Base-by-base conservation (phyloP, 306 rosid species). In the Vicia sativa region DNA sequence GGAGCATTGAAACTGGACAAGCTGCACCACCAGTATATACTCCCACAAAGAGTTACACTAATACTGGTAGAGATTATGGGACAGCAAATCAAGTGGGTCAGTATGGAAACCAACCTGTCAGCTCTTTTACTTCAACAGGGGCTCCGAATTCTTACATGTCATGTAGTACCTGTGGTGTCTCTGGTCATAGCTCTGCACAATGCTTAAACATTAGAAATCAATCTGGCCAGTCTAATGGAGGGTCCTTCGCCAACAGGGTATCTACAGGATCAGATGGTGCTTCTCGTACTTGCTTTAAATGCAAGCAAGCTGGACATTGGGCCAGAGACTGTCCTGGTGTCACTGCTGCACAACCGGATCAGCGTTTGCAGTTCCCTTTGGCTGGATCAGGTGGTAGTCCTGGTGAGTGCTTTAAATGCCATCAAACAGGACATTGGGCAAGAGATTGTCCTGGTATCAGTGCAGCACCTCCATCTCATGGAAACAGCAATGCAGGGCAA, bases 281-380 rank as follows among this genome's bases (percentile, higher is more conserved):
- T 16, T 46, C 91, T 29, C 81, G 85, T 16, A 89, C 83, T 25
- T 93, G 98, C 79, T 90, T 70, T 66, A 93, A 93, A 77, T 93
- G 98, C 78, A 83, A 85, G 54, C 89, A 80, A 83, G 42, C 85
- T 16, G 97, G 98, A 26, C 96, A 92, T 43, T 87, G 89, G 91
- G 91, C 96, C 7, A 84, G 77, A 71, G 91, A 92, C 75, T 92
- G 96, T 72, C 98, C 93, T 13, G 83, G 84, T 21, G 23, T 70
- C 38, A 65, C 41, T 43, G 72, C 80, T 11, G 68, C 65, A 28
- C 82, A 89, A 62, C 73, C 83, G 31, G 75, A 14, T 14, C 52
- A 45, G 9, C 21, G 9, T 15, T 0, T 14, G 38, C 19, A 52
- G 31, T 28, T 6, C 29, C 58, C 58, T 7, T 67, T 80, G 68